phyloP scores from a whole-genome alignment of 177 flowering plant genomes.

The Telopea speciosissima region DNA sequence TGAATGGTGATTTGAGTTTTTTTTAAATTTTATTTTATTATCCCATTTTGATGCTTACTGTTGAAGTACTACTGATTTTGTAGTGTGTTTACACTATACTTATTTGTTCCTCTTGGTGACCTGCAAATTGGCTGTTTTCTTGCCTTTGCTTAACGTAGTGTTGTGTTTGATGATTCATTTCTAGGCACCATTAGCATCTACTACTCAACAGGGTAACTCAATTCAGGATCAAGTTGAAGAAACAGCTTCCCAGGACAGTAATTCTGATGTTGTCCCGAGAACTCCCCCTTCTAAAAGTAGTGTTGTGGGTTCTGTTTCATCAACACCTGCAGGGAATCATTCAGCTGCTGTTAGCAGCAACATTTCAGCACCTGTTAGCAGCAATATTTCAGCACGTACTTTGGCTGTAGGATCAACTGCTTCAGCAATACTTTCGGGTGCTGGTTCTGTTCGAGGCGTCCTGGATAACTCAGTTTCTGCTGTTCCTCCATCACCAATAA shows the following conservation, averaged over 20 bases:
- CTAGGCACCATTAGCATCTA: constrained; percentile 35
- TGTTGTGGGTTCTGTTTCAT: constrained; percentile 34
- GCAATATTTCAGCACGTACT: constrained; percentile 30
- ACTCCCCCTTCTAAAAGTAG: constrained; percentile 73
- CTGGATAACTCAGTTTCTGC: constrained; percentile 40
- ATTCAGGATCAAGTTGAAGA: constrained; percentile 62
- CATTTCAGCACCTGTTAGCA: constrained; percentile 31
- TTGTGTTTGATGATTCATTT: constrained; percentile 8
- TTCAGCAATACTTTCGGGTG: constrained; percentile 35
- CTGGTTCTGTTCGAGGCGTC: constrained; percentile 35
- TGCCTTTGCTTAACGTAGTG: neutral
- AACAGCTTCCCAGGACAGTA: constrained; percentile 60
- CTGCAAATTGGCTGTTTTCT: neutral
- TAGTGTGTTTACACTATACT: neutral
- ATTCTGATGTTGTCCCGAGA: constrained; percentile 47
- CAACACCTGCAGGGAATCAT: constrained; percentile 45
- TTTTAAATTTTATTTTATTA: no score
- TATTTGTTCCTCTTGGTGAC: neutral
- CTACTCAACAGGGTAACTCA: constrained; percentile 34
- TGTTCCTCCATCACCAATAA: constrained; percentile 41
- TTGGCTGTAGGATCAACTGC: constrained; percentile 37
- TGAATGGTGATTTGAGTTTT: no score
- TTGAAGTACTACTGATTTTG: neutral
- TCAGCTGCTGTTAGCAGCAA: constrained; percentile 34
- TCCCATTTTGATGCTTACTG: neutral